Base-by-base conservation (phyloP, 257 asterid species). In the Solanum chiquidenum region DNA sequence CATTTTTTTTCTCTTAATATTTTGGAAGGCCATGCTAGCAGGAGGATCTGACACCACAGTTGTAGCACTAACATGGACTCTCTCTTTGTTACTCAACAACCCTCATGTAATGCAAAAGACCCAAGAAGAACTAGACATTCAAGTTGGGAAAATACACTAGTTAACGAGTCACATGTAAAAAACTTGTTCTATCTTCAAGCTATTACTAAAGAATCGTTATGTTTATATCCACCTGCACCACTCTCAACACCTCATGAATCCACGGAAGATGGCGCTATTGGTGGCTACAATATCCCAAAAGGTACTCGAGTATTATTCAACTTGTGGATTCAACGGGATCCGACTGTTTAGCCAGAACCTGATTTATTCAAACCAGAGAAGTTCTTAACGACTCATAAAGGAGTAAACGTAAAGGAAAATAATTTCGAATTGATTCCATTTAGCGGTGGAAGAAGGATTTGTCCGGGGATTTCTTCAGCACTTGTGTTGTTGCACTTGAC, bases 381-480 rank as follows among this genome's bases (percentile, higher is more conserved):
- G 55, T 94, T 94, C 44, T 86, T 94, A 0, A 90, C 87, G 0
- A 72, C 72, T 9, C 87, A 91, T 29, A 92, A 80, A 86, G 90
- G 90, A 27, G 29, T 91, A 3, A 91, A 91, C 64, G 87, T 89
- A 10, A 90, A 38, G 1, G 94, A 93, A 2, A 49, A 83, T 0
- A 87, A 91, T 23, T 93, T 91, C 58, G 93, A 92, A 44, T 83
- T 91, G 77, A 82, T 94, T 20, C 93, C 94, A 3, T 94, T 93
- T 82, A 90, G 96, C 0, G 89, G 87, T 0, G 96, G 95, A 4
- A 88, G 93, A 55, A 92, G 95, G 73, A 75, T 82, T 13, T 90
- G 94, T 34, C 93, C 93, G 0, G 92, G 91, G 0, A 38, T 87
- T 35, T 21, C 69, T 8, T 40, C 90, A 16, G 89, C 90, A 42